Percentiles rank a stretch among this genome's conserved stretches.
phyloP scores from a whole-genome alignment of 1,284 basidiomycete genomes.

The Dichomitus squalens region DNA sequence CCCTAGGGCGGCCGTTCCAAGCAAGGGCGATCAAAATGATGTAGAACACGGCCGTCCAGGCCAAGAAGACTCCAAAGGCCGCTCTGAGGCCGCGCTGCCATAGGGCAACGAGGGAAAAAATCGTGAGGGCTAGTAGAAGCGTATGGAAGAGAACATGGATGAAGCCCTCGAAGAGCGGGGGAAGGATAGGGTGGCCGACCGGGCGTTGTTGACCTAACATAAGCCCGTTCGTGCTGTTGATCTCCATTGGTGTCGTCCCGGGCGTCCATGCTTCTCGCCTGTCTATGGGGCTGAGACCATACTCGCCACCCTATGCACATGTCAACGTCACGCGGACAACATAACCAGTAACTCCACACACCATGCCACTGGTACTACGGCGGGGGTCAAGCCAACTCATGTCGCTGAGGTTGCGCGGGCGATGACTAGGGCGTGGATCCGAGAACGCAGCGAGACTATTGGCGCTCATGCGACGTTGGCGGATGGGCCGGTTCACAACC shows the following conservation, averaged over 20 bases:
- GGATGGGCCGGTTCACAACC: conserved; percentile 66
- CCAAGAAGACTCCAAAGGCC: conserved; percentile 66
- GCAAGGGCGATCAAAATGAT: conserved; percentile 50
- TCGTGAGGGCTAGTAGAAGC: conserved; percentile 57
- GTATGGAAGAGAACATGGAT: conserved; percentile 59
- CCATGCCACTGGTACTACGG: conserved; percentile 67
- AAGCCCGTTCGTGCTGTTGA: conserved; percentile 44
- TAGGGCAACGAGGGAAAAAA: conserved; percentile 58
- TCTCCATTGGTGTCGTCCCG: conserved; percentile 48
- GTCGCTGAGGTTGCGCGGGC: conserved; percentile 60
- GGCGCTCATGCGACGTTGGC: conserved; percentile 48
- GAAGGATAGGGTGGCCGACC: conserved; percentile 37
- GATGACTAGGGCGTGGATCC: conserved; percentile 40
- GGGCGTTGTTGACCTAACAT: conserved; percentile 27
- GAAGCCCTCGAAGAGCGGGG: conserved; percentile 42
- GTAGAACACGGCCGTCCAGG: conserved; percentile 64
- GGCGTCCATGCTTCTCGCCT: conserved; percentile 47
- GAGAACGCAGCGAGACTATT: conserved; percentile 48
- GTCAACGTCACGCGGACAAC: conserved; percentile 10
- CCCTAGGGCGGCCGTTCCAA: conserved; percentile 56
- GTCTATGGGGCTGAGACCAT: conserved; percentile 48
- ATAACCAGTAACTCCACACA: conserved; percentile 39
- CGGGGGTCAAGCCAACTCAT: conserved; percentile 75
- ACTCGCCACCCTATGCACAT: conserved; percentile 56
- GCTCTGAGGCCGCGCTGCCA: conserved; percentile 56